These are phyloP conservation scores for Chimonanthus salicifolius DNA, from an alignment of 164 flowering plant genomes.

Conservation along the genomic window DNA sequence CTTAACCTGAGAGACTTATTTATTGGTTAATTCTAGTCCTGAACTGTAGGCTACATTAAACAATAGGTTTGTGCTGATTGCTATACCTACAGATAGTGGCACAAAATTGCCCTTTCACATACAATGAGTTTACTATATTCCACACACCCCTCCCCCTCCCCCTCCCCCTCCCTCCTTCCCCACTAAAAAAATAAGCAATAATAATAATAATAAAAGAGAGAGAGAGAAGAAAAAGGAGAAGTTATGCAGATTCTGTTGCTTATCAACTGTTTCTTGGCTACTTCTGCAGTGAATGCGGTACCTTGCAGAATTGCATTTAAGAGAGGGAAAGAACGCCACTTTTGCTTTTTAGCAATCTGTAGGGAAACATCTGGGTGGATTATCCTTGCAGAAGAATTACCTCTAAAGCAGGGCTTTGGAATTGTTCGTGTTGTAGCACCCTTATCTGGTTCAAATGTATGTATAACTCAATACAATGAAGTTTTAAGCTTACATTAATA, in stretches of 20 bases:
- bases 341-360: conserved; percentile 64
- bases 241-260: neutral
- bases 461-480: conserved; percentile 17
- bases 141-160: no score
- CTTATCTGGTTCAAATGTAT: conserved; percentile 79
- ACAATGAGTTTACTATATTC: no score
- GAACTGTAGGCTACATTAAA: no score
- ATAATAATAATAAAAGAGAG: no score
- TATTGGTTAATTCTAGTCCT: no score
- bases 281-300: conserved; percentile 74
- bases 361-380: conserved; percentile 78
- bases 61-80: no score
- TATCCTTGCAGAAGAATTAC: conserved; percentile 74
- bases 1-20: no score
- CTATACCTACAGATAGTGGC: no score
- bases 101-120: no score
- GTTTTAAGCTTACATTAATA: neutral
- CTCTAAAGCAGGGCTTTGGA: conserved; percentile 49
- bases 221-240: no score
- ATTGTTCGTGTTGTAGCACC: conserved; percentile 81
- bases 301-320: conserved; percentile 98
- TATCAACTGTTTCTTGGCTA: neutral
- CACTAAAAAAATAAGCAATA: no score
- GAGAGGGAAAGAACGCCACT: conserved; percentile 91
- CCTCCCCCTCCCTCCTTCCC: no score